phyloP scores from a whole-genome alignment of 768 basidiomycete species.

The Rhodotorula taiwanensis region DNA sequence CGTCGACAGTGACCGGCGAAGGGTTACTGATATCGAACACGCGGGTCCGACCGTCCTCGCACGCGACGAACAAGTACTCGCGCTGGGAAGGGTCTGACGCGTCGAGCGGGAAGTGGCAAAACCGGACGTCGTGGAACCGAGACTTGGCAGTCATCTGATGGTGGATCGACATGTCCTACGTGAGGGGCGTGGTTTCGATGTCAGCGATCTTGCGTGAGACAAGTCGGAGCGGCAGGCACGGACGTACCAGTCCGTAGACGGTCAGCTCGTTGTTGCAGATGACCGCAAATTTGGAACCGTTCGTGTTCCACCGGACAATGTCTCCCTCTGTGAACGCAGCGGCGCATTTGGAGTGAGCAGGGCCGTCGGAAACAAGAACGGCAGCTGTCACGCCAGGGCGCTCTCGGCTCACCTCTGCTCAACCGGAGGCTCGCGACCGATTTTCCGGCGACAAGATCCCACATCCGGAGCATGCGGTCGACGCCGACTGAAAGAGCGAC shows the following conservation, averaged over 20 bases:
- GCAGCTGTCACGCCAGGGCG: no score
- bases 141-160: constrained; percentile 69
- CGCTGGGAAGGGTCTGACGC: constrained; percentile 47
- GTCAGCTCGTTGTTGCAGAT: constrained; percentile 69
- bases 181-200: constrained; percentile 8
- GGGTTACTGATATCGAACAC: constrained; percentile 57
- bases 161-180: constrained; percentile 69
- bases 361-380: not conserved
- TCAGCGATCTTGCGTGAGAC: not conserved
- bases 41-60: constrained; percentile 81
- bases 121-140: constrained; percentile 75
- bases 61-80: constrained; percentile 72
- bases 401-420: constrained; percentile 70
- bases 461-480: constrained; percentile 86
- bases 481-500: constrained; percentile 84
- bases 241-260: constrained; percentile 67
- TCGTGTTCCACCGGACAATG: constrained; percentile 75
- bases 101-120: constrained; percentile 55
- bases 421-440: constrained; percentile 75
- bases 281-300: constrained; percentile 71
- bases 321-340: constrained; percentile 64
- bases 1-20: constrained; percentile 33
- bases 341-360: not conserved
- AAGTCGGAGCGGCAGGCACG: not conserved
- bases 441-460: constrained; percentile 76